A percentile compares a stretch with the other conserved stretches of the same genome.
Conservation (phyloP, 2,329 filamentous ascomycete species). For the Aspergillus novofumigatus region DNA sequence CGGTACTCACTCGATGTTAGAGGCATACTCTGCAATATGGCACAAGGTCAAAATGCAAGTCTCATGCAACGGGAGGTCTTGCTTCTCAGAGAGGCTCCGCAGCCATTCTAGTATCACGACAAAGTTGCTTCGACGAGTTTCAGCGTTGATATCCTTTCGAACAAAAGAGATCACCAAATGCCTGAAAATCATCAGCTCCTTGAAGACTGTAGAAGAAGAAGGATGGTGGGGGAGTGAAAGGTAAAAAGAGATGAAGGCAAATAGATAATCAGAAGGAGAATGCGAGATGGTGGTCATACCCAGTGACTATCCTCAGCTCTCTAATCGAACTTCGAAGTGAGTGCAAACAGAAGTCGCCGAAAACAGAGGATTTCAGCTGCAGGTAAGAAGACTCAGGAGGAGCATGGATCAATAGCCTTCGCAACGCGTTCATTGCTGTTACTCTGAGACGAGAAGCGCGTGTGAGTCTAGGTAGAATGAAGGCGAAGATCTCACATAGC, state of each 20-base stretch:
- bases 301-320: constrained; percentile 78
- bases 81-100: constrained; percentile 66
- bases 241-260: background rate
- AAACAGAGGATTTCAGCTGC: constrained; percentile 61
- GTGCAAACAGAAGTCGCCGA: constrained; percentile 77
- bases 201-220: constrained; percentile 3
- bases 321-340: constrained; percentile 78
- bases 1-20: background rate
- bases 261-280: background rate
- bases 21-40: constrained; percentile 65
- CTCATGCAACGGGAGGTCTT: constrained; percentile 66
- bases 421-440: constrained; percentile 66
- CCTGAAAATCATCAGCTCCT: constrained; percentile 34
- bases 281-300: constrained; percentile 38
- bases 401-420: constrained; percentile 66
- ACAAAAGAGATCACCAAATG: constrained; percentile 65
- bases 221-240: background rate
- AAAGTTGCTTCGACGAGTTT: constrained; percentile 60
- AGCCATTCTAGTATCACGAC: constrained; percentile 67
- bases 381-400: constrained; percentile 52
- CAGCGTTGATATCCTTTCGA: constrained; percentile 43
- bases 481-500: constrained; percentile 42
- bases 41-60: constrained; percentile 82
- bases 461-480: constrained; percentile 38
- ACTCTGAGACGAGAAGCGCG: constrained; percentile 60